These are phyloP conservation scores for Pistacia integerrima DNA, from an alignment of 345 rosid species.

Conservation along the genomic window DNA sequence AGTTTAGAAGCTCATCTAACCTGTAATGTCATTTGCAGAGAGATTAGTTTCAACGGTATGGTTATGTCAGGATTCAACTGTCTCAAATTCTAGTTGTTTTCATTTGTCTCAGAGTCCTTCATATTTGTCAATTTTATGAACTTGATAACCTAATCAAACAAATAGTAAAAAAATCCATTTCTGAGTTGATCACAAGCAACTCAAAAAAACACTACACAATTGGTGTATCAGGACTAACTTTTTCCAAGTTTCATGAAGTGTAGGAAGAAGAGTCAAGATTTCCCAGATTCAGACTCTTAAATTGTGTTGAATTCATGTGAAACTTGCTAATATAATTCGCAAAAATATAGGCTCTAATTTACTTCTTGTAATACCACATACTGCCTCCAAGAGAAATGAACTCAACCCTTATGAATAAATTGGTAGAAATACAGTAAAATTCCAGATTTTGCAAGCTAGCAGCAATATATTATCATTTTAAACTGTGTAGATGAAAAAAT, in stretches of 20 bases:
- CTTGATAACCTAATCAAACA: not conserved
- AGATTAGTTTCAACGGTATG: conserved; percentile 35
- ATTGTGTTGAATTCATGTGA: conserved; percentile 27
- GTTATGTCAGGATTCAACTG: conserved; percentile 51
- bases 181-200: no score
- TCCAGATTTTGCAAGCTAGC: no score
- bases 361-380: conserved; percentile 35
- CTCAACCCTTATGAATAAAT: not conserved
- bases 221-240: not conserved
- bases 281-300: conserved; percentile 41
- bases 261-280: conserved; percentile 29
- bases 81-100: conserved; percentile 46
- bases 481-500: no score
- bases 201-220: not conserved
- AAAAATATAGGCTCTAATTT: conserved; percentile 27
- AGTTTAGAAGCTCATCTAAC: conserved; percentile 30
- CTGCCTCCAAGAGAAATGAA: conserved; percentile 28
- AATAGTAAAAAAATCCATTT: no score
- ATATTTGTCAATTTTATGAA: conserved; percentile 35
- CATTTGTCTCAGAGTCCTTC: conserved; percentile 44
- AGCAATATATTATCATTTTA: no score
- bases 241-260: conserved; percentile 20
- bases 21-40: conserved; percentile 40
- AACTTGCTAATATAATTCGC: conserved; percentile 30
- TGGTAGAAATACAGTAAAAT: not conserved